Base-by-base conservation (phyloP, 2,329 filamentous ascomycete genomes). In the Didymella pinodella region DNA sequence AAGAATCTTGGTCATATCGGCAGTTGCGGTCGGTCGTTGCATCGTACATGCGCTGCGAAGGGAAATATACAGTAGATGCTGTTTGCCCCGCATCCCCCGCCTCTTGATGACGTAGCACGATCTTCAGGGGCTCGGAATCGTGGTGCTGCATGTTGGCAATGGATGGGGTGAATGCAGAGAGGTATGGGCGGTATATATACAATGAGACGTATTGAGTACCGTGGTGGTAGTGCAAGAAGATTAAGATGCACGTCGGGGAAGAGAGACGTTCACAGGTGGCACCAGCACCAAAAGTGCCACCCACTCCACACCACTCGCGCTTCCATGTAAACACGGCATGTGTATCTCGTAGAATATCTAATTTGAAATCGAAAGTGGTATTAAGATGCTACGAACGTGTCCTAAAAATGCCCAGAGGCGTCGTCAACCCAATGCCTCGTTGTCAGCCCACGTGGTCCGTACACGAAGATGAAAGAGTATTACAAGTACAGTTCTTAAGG, bases 1-100 rank as follows among this genome's bases (percentile, higher is more conserved):
- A 25, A 31, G 25, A 7, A 6, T 46, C n/a, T 53, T 58, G 31
- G 45, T 45, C 55, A 54, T 54, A 34, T 46, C 55, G 55, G 49
- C 55, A 53, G 55, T 53, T 58, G 49, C 34, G 5, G 5, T 18
- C 4, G 5, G 5, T 18, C 5, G 44, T 22, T 45, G 43, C 55
- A 44, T 46, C 7, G 25, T 20, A n/a, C 18, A 36, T 11, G n/a
- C 14, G 28, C 26, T n/a, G 29, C 20, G n/a, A 22, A 36, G 34
- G 22, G 6, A 22, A 6, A 41, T 22, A 22, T 22, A 22, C 22
- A 22, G 22, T 38, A 20, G 31, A 43, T 22, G 14, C 14, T 51
- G 45, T 10, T 38, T 38, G 32, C 50, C 56, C 56, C 55, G 50
- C 55, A 41, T 49, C 32, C 55, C 55, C 49, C 56, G 56, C 50